A percentile compares a stretch with the other conserved stretches of the same genome.
Conservation (phyloP, 352 stramenopile species). For the Aphanomyces euteiches region DNA sequence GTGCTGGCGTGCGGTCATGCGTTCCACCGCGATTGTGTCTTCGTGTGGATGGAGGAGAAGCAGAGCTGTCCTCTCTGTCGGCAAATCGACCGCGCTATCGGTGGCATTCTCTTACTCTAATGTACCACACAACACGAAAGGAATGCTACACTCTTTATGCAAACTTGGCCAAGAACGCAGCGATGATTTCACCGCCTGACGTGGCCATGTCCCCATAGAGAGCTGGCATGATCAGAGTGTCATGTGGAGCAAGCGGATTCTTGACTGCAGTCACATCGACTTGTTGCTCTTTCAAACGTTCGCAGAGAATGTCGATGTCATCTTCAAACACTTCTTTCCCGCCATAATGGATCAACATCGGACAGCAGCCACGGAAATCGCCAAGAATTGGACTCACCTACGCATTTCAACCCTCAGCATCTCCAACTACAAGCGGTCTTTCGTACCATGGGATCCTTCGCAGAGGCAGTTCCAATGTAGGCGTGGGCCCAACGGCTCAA, state of each 20-base stretch:
- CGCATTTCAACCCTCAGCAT: background rate
- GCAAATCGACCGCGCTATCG: too few species aligned
- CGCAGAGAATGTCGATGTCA: background rate
- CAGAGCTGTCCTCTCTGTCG: slow-evolving; percentile 24
- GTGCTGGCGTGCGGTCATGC: slow-evolving; percentile 1
- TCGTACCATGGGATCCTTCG: background rate
- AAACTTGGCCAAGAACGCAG: background rate
- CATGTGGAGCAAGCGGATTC: background rate
- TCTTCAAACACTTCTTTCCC: background rate
- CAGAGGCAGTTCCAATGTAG: background rate
- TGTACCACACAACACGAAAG: too few species aligned
- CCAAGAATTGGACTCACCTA: slow-evolving; percentile 1
- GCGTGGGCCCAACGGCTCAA: background rate
- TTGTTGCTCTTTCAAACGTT: background rate
- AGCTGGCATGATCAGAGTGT: background rate
- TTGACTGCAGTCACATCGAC: background rate
- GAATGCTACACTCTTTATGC: background rate
- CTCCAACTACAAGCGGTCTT: background rate
- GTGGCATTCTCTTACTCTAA: too few species aligned
- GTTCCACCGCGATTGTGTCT: slow-evolving; percentile 23
- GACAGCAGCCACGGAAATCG: background rate
- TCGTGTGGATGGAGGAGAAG: slow-evolving; percentile 18
- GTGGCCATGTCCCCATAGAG: background rate
- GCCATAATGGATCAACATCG: background rate
- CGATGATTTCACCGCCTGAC: background rate